Evolutionary conservation across 805 yeast species (phyloP).

Genomic region (Saturnispora silvae): DNA sequence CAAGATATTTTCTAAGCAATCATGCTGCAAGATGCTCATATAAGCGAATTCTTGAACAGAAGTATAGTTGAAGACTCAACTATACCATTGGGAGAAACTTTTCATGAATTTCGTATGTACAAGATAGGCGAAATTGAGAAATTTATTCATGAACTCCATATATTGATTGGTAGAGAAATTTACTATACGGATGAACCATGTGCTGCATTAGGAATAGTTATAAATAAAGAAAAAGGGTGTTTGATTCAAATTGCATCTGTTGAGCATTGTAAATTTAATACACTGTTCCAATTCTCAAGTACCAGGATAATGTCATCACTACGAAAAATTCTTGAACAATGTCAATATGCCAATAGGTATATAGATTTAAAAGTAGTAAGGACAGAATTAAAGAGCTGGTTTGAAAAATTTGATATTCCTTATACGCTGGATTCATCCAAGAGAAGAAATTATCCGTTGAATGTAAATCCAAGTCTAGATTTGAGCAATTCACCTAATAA

Average conservation of each 20-base stretch:
- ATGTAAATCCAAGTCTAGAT: too few relatives aligned
- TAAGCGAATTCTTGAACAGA: too few relatives aligned
- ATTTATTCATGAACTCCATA: constrained; percentile 4
- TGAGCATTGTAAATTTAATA: constrained; percentile 1
- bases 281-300: constrained; percentile 2
- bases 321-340: constrained; percentile 1
- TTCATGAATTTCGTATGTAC: too few relatives aligned
- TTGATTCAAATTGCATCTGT: constrained; percentile 9
- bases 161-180: constrained; percentile 4
- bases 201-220: constrained; percentile 8
- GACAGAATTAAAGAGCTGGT: constrained; percentile 5
- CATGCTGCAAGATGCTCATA: too few relatives aligned
- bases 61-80: too few relatives aligned
- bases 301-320: constrained; percentile 2
- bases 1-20: too few relatives aligned
- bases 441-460: constrained; percentile 4
- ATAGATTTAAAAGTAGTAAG: constrained; percentile 1
- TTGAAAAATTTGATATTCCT: constrained; percentile 3
- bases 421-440: neutral
- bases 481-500: too few relatives aligned
- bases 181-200: constrained; percentile 5
- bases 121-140: neutral
- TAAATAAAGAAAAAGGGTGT: constrained; percentile 11
- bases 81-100: too few relatives aligned
- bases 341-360: constrained; percentile 1